Evolutionary conservation across 768 basidiomycete genomes (phyloP).

Genomic region (Russula vinacea): DNA sequence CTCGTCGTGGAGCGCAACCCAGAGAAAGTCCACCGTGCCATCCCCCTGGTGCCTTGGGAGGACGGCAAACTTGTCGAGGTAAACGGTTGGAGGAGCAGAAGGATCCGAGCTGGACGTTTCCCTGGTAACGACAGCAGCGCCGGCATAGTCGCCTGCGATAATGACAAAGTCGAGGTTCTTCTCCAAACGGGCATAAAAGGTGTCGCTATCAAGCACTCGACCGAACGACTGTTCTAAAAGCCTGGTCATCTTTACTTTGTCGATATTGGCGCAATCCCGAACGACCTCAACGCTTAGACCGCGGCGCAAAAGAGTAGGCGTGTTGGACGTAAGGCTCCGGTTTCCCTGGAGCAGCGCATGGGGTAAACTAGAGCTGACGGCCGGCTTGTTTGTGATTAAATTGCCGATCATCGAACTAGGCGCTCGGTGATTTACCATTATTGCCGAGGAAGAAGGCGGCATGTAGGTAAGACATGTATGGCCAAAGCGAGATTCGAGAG

Average conservation of each 20-base stretch:
- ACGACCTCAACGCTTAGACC: constrained; percentile 86
- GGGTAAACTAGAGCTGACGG: constrained; percentile 90
- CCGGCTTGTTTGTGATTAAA: constrained; percentile 96
- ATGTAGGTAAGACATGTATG: constrained; percentile 85
- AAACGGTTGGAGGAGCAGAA: constrained; percentile 59
- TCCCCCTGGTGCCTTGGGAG: constrained; percentile 94
- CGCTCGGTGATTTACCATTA: constrained; percentile 97
- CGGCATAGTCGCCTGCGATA: constrained; percentile 91
- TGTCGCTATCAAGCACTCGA: constrained; percentile 60
- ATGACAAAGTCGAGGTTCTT: constrained; percentile 84
- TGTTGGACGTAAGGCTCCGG: constrained; percentile 80
- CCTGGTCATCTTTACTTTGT: constrained; percentile 68
- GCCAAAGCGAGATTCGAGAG: constrained; percentile 84
- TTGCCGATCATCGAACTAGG: constrained; percentile 94
- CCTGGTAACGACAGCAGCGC: constrained; percentile 87
- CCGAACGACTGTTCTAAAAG: constrained; percentile 88
- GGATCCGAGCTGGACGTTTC: constrained; percentile 46
- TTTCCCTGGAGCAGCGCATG: constrained; percentile 89
- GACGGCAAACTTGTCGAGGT: constrained; percentile 98
- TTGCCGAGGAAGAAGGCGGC: constrained; percentile 89
- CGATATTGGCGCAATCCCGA: constrained; percentile 64
- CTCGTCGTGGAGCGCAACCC: constrained; percentile 98
- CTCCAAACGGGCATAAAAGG: constrained; percentile 80
- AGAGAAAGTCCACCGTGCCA: constrained; percentile 98
- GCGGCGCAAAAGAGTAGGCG: constrained; percentile 87